Base-by-base conservation (phyloP, 2,329 filamentous ascomycete genomes). In the Nemania sp. region DNA sequence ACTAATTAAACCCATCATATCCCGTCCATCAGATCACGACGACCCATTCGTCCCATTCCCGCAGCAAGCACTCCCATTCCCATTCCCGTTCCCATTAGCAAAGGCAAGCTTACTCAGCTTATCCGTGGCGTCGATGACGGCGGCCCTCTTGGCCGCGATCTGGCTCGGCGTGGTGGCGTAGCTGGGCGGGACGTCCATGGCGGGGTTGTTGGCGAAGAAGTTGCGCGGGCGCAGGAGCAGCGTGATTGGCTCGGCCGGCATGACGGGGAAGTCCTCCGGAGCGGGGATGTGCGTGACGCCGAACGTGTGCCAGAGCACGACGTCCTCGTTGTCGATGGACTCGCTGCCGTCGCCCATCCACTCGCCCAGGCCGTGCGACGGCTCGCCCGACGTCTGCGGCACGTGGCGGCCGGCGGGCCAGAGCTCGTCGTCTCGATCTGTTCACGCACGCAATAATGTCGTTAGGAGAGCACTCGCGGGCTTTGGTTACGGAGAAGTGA, bases 221-320 rank as follows among this genome's bases (percentile, higher is more conserved):
- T 96, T 89, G 43, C 91, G 80, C 2, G 92, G 92, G 34, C 91
- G 80, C 42, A 96, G 80, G 37, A 96, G 81, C 67, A 96, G 79
- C 1, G 87, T 91, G 83, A 97, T 93, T 0, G 91, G 90, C 79
- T 93, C 90, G 0, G 86, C 90, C 0, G 92, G 92, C 92, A 97
- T 97, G 68, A 97, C 82, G 32, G 93, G 93, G 79, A 91, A 97
- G 75, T 97, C 93, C 73, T 97, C 93, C 0, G 92, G 92, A 0
- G 90, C 80, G 0, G 93, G 92, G 80, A 97, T 94, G 74, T 97
- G 93, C 0, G 90, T 94, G 37, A 97, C 81, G 37, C 93, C 93
- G 71, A 97, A 97, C 0, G 92, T 96, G 77, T 97, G 92, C 92
- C 92, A 97, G 15, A 97, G 83, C 1, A 97, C 92, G 32, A 97